Conservation (phyloP, 495 filamentous ascomycete genomes). For the Schizothecium vesticola region DNA sequence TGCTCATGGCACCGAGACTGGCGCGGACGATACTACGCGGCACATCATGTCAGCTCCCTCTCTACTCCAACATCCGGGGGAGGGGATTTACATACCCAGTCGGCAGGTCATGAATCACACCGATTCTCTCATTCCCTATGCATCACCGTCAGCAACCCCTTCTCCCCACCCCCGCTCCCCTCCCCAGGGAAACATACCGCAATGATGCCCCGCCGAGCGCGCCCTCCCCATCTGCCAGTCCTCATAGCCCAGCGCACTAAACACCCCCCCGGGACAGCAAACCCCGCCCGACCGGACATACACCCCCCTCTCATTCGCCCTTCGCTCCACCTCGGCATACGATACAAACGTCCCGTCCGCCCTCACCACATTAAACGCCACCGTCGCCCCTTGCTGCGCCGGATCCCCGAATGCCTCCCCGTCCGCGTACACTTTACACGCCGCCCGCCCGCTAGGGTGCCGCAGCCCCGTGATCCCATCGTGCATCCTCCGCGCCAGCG, state of each 20-base stretch:
- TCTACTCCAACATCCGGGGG: neutral
- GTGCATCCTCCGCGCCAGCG: conserved; percentile 50
- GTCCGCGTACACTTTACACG: conserved; percentile 57
- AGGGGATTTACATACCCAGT: conserved; percentile 20
- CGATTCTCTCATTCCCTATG: conserved; percentile 11
- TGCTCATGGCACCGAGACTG: conserved; percentile 70
- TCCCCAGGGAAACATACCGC: conserved; percentile 30
- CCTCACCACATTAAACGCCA: conserved; percentile 63
- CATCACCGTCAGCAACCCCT: neutral
- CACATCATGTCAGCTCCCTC: conserved; percentile 9
- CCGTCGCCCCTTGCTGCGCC: conserved; percentile 58
- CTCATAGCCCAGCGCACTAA: conserved; percentile 42
- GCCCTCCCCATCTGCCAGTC: conserved; percentile 58
- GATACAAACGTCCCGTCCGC: conserved; percentile 51
- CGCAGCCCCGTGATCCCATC: conserved; percentile 45
- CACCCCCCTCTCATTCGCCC: conserved; percentile 56
- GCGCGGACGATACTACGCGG: conserved; percentile 52
- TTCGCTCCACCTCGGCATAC: conserved; percentile 56
- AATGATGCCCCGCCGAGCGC: conserved; percentile 60
- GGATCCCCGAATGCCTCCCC: conserved; percentile 48
- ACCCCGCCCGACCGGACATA: conserved; percentile 63
- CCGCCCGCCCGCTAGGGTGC: conserved; percentile 53
- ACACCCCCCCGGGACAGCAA: conserved; percentile 43
- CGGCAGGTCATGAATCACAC: conserved; percentile 30
- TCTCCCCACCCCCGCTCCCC: neutral